phyloP scores from a whole-genome alignment of 2,329 filamentous ascomycete species.

The Beauveria caledonica region DNA sequence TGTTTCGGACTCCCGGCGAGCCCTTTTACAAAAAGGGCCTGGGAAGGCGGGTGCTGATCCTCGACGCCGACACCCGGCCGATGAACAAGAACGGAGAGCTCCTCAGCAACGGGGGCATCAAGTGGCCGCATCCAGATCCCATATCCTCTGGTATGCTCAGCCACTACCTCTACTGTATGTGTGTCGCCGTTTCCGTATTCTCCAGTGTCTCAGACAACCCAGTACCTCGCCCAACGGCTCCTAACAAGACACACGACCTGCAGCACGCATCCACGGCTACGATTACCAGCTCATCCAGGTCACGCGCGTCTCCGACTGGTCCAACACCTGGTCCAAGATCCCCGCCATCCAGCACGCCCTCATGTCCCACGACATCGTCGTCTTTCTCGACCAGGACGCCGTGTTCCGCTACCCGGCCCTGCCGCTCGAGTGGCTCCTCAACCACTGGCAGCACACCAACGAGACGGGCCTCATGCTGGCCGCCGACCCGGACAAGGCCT shows the following conservation, averaged over 20 bases:
- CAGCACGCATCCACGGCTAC: conserved; percentile 34
- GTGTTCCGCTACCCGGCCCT: conserved; percentile 33
- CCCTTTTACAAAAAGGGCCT: neutral
- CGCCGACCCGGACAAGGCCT: conserved; percentile 31
- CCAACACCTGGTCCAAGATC: conserved; percentile 38
- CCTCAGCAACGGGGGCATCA: neutral
- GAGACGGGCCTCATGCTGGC: conserved; percentile 37
- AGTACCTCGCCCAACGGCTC: neutral
- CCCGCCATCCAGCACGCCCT: conserved; percentile 30
- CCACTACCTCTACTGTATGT: neutral
- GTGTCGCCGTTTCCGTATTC: neutral
- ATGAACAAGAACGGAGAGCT: neutral
- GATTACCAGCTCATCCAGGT: conserved; percentile 39
- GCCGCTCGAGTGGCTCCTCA: conserved; percentile 40
- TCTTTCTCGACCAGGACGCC: conserved; percentile 38
- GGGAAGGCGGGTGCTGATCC: neutral
- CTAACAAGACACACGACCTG: conserved; percentile 13
- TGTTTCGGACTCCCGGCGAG: neutral
- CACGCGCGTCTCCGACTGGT: conserved; percentile 31
- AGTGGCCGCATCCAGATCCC: neutral
- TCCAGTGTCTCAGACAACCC: too few relatives aligned
- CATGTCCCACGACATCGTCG: conserved; percentile 31
- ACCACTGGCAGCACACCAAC: conserved; percentile 33
- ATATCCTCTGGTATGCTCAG: conserved; percentile 3
- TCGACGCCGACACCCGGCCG: neutral